Evolutionary conservation across 2,329 filamentous ascomycete genomes (phyloP).

Genomic region (Didymosphaeria variabile): DNA sequence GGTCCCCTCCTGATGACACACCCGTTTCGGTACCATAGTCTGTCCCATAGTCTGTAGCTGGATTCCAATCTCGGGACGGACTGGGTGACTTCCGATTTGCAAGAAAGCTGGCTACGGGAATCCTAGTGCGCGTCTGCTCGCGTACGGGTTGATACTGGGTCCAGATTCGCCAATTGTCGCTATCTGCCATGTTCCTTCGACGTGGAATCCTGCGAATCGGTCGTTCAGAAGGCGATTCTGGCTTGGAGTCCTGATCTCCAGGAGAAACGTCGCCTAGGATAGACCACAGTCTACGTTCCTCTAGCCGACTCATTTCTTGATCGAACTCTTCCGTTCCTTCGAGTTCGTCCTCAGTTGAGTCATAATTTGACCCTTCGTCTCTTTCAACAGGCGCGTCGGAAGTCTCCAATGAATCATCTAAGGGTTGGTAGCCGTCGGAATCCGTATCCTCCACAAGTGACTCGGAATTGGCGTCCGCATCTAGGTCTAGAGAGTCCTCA

Average conservation of each 20-base stretch:
- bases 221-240: slow-evolving; percentile 37
- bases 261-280: slow-evolving; percentile 49
- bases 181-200: slow-evolving; percentile 45
- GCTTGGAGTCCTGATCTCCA: slow-evolving; percentile 26
- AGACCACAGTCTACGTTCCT: slow-evolving; percentile 58
- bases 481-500: slow-evolving; percentile 18
- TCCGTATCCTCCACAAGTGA: slow-evolving; percentile 7
- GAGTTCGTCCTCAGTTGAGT: slow-evolving; percentile 14
- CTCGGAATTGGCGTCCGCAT: slow-evolving; percentile 11
- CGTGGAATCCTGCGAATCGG: slow-evolving; percentile 15
- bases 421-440: slow-evolving; percentile 8
- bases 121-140: slow-evolving; percentile 51
- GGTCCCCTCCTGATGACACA: slow-evolving; percentile 8
- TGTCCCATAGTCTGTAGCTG: slow-evolving; percentile 5
- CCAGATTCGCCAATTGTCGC: slow-evolving; percentile 59
- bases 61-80: not conserved
- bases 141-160: slow-evolving; percentile 59
- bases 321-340: slow-evolving; percentile 57
- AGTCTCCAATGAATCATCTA: slow-evolving; percentile 2
- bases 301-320: slow-evolving; percentile 51
- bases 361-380: not conserved
- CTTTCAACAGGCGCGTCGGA: not conserved
- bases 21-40: slow-evolving; percentile 10
- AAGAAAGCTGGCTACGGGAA: slow-evolving; percentile 28
- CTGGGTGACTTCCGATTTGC: slow-evolving; percentile 28